A percentile compares a stretch with the other conserved stretches of the same genome.
phyloP scores from a whole-genome alignment of 2,329 filamentous ascomycete species.

The Aspergillus sp. region DNA sequence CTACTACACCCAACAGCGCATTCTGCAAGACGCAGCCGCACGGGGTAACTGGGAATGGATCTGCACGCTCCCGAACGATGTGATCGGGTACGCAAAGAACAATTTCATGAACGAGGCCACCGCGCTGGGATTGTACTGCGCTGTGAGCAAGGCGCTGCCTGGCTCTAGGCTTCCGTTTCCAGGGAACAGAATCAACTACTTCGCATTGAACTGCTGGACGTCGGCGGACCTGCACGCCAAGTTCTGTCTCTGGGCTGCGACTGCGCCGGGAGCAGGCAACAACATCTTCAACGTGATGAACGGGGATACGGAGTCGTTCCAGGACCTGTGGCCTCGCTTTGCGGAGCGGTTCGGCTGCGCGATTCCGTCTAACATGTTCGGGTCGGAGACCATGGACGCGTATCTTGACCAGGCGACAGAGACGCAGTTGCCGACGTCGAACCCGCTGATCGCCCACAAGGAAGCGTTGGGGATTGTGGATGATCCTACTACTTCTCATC shows the following conservation, averaged over 20 bases:
- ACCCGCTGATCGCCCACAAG: conserved; percentile 23
- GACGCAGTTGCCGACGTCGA: conserved; percentile 15
- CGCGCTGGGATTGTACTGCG: conserved; percentile 41
- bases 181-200: conserved; percentile 32
- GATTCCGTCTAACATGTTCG: conserved; percentile 29
- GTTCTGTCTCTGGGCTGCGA: conserved; percentile 38
- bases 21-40: conserved; percentile 35
- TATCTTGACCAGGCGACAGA: conserved; percentile 10
- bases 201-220: conserved; percentile 34
- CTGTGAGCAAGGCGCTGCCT: conserved; percentile 29
- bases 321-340: conserved; percentile 43
- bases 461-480: conserved; percentile 20
- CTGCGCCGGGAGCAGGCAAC: conserved; percentile 29
- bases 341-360: conserved; percentile 35
- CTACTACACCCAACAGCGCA: conserved; percentile 52
- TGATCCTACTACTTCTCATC: neutral
- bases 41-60: conserved; percentile 40
- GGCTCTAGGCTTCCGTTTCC: conserved; percentile 34
- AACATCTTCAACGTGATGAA: conserved; percentile 46
- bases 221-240: conserved; percentile 34
- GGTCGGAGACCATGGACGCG: conserved; percentile 6
- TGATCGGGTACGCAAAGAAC: conserved; percentile 43
- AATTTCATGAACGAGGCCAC: conserved; percentile 46
- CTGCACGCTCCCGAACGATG: conserved; percentile 47
- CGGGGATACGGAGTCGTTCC: conserved; percentile 38